A percentile compares a stretch with the other conserved stretches of the same genome.
Evolutionary conservation across 306 rosid species (phyloP).

Genomic region (Sicyos baderoa): DNA sequence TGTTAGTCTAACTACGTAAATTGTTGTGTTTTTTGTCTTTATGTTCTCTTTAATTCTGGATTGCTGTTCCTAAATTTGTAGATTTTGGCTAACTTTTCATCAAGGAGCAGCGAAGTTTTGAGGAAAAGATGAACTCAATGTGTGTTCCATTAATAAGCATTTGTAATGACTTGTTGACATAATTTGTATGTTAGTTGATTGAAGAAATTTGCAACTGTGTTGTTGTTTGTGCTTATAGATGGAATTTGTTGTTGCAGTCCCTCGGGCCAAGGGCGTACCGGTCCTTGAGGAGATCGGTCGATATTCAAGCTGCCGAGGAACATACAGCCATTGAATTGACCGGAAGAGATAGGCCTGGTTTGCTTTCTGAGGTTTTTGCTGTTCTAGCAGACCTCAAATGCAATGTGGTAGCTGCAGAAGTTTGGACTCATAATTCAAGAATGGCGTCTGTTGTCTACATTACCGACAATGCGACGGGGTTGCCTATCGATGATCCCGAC

Average conservation of each 20-base stretch:
- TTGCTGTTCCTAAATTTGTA: too few species aligned
- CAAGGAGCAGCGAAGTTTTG: background rate
- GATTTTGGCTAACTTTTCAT: background rate
- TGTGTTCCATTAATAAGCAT: background rate
- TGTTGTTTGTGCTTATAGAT: background rate
- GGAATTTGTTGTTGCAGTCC: conserved; percentile 39
- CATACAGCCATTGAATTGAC: conserved; percentile 80
- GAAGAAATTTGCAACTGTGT: too few species aligned
- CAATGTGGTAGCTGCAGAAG: conserved; percentile 94
- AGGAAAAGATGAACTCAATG: background rate
- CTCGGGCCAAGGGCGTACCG: conserved; percentile 73
- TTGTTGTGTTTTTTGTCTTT: too few species aligned
- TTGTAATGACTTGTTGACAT: background rate
- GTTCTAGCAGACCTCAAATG: conserved; percentile 86
- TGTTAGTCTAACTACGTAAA: too few species aligned
- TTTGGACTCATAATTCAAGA: conserved; percentile 96
- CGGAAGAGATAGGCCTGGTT: conserved; percentile 87
- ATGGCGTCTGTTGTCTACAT: conserved; percentile 92
- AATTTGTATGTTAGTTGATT: background rate
- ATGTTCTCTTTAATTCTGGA: too few species aligned
- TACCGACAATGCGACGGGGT: conserved; percentile 52
- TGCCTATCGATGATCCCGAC: conserved; percentile 46
- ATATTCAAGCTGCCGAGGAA: conserved; percentile 64
- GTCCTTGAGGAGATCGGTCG: conserved; percentile 80
- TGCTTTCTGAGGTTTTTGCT: conserved; percentile 96